Evolutionary conservation across 305 asterid genomes (phyloP).

Genomic region (Withania somnifera): DNA sequence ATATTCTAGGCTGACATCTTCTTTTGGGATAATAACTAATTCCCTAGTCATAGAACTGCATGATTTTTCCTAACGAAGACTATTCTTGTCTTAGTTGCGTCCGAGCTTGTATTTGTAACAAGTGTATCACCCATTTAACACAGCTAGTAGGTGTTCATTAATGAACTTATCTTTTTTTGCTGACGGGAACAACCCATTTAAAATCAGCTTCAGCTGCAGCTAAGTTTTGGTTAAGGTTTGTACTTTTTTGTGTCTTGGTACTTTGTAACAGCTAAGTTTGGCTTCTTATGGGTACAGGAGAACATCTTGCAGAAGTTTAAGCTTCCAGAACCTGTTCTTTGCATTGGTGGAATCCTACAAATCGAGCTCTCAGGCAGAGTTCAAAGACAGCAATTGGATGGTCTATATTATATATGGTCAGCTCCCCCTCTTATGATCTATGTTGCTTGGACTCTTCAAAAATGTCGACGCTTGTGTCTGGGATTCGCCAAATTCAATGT

Average conservation of each 20-base stretch:
- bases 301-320: slow-evolving; percentile 58
- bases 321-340: slow-evolving; percentile 67
- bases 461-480: too few relatives aligned
- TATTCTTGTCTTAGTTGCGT: background rate
- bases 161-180: background rate
- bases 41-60: background rate
- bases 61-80: background rate
- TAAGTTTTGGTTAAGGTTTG: background rate
- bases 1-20: background rate
- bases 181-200: background rate
- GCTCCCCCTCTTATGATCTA: background rate
- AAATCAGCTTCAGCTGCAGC: background rate
- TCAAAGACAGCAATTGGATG: slow-evolving; percentile 71
- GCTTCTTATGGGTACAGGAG: slow-evolving; percentile 38
- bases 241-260: background rate
- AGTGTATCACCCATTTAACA: background rate
- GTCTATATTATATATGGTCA: slow-evolving; percentile 69
- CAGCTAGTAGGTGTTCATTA: background rate
- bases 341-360: slow-evolving; percentile 64
- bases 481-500: too few relatives aligned
- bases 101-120: background rate
- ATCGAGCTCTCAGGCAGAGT: slow-evolving; percentile 76
- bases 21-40: background rate
- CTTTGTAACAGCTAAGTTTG: background rate
- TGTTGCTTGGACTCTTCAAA: too few relatives aligned